These are phyloP conservation scores for Pyrenophora teres DNA, from an alignment of 2,329 filamentous ascomycete species.

Conservation along the genomic window DNA sequence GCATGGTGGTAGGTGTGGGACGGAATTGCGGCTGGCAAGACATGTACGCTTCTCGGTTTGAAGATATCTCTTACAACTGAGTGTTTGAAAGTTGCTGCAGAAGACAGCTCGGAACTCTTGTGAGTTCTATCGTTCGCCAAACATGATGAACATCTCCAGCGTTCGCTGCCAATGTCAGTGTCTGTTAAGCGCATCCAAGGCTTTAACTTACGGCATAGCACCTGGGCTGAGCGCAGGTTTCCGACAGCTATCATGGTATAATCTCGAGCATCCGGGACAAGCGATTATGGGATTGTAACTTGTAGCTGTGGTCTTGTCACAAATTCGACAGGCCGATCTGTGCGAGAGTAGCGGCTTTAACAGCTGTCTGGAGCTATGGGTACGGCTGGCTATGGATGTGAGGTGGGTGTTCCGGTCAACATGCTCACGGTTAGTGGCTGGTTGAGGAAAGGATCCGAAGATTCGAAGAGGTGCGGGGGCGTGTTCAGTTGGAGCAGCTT, in stretches of 20 bases:
- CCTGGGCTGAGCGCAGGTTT: slow-evolving; percentile 23
- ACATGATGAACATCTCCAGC: slow-evolving; percentile 23
- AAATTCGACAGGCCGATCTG: slow-evolving; percentile 36
- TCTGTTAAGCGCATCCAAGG: neutral
- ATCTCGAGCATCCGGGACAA: slow-evolving; percentile 41
- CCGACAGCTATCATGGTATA: slow-evolving; percentile 46
- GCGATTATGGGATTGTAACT: slow-evolving; percentile 35
- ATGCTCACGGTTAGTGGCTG: neutral
- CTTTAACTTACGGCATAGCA: slow-evolving; percentile 13
- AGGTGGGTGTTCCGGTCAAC: neutral
- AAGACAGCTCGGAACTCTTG: neutral
- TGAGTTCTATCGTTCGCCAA: slow-evolving; percentile 1
- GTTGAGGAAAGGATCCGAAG: neutral
- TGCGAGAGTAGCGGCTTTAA: slow-evolving; percentile 1
- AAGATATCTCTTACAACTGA: slow-evolving; percentile 7
- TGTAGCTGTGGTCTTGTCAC: slow-evolving; percentile 27
- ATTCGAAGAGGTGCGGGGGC: neutral
- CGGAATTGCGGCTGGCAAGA: neutral
- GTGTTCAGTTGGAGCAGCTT: neutral
- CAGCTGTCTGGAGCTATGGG: slow-evolving; percentile 16
- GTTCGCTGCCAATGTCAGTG: slow-evolving; percentile 15
- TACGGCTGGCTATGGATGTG: neutral
- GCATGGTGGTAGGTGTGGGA: neutral
- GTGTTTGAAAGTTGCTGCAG: neutral
- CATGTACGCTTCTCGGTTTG: neutral